phyloP scores from a whole-genome alignment of 2,329 filamentous ascomycete genomes.

The Apiospora aurea region DNA sequence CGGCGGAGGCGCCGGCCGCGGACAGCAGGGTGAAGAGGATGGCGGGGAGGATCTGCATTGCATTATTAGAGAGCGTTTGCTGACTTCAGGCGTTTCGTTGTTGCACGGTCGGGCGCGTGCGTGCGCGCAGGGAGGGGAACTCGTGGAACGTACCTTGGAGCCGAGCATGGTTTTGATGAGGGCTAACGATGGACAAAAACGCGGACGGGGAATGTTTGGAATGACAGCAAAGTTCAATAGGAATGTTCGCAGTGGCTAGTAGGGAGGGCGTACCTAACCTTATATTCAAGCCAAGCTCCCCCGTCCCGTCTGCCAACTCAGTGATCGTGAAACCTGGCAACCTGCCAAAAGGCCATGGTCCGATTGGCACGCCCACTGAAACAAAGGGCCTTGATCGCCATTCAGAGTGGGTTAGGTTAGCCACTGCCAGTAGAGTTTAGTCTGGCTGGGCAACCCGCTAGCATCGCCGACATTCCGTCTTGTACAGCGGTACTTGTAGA shows the following conservation, averaged over 20 bases:
- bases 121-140: slow-evolving; percentile 3
- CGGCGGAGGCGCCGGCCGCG: slow-evolving; percentile 33
- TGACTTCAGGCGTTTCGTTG: background rate
- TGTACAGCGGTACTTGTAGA: slow-evolving; percentile 2
- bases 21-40: slow-evolving; percentile 34
- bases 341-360: background rate
- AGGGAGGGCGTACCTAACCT: background rate
- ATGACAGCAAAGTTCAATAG: background rate
- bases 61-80: background rate
- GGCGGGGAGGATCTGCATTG: slow-evolving; percentile 28
- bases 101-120: background rate
- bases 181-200: background rate
- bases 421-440: slow-evolving; percentile 11
- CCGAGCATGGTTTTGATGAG: slow-evolving; percentile 31
- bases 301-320: slow-evolving; percentile 10
- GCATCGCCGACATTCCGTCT: slow-evolving; percentile 17
- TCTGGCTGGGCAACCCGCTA: slow-evolving; percentile 2
- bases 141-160: slow-evolving; percentile 29
- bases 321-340: background rate
- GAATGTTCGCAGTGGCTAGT: background rate
- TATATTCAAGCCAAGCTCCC: background rate
- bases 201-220: too few species aligned
- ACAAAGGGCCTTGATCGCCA: background rate
- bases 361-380: background rate
- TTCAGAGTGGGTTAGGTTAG: background rate